These are phyloP conservation scores for Thraustochytrium striatum DNA, from an alignment of 352 stramenopile species.

Conservation along the genomic window DNA sequence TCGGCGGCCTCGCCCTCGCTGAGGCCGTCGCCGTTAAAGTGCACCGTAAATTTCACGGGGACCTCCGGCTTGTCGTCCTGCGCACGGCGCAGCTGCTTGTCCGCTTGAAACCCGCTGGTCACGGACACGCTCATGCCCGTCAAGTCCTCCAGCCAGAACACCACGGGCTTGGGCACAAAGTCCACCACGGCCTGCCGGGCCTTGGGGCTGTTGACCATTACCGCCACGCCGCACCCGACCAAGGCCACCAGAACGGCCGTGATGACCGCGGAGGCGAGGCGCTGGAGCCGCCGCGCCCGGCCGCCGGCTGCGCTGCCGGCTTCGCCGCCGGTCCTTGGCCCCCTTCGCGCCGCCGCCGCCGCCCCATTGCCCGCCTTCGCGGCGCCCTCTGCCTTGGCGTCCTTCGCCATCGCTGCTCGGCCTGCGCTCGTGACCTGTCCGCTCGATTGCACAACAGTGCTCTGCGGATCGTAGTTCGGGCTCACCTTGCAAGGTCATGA, in stretches of 20 bases:
- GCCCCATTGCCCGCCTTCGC: no score
- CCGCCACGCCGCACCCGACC: neutral
- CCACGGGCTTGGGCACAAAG: constrained; percentile 13
- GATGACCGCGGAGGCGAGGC: neutral
- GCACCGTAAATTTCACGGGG: constrained; percentile 27
- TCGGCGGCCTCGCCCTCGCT: neutral
- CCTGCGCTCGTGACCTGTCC: no score
- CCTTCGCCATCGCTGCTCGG: no score
- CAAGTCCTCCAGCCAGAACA: constrained; percentile 10
- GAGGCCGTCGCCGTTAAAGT: constrained; percentile 48
- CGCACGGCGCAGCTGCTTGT: neutral
- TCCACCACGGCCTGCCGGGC: constrained; percentile 7
- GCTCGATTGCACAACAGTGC: no score
- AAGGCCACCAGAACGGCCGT: neutral
- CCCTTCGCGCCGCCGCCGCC: no score
- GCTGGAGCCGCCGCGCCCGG: no score
- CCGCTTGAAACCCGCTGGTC: neutral
- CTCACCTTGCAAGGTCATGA: no score
- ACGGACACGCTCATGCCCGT: constrained; percentile 6
- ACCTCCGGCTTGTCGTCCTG: neutral
- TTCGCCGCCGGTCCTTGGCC: no score
- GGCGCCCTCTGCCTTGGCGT: no score
- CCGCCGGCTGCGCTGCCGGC: no score
- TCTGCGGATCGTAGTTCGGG: no score
- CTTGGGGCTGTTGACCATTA: neutral